phyloP scores from a whole-genome alignment of 2,329 filamentous ascomycete genomes.

The Colletotrichum theobromicola region DNA sequence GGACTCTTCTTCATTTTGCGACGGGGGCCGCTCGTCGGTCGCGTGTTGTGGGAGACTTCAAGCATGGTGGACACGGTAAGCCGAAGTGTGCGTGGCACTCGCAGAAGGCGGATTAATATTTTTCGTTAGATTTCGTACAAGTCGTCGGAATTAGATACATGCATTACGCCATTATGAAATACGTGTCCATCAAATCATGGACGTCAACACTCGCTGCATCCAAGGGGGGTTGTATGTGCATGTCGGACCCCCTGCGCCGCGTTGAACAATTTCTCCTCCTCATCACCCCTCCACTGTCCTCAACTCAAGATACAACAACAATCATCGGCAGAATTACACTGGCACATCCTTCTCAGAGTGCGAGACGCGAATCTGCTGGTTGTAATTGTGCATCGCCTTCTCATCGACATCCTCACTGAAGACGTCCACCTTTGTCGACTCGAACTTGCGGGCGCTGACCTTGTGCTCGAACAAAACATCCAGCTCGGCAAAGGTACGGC shows the following conservation, averaged over 20 bases:
- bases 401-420: slow-evolving; percentile 54
- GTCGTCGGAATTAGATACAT: slow-evolving; percentile 16
- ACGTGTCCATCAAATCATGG: neutral
- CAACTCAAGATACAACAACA: neutral
- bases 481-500: slow-evolving; percentile 84
- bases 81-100: neutral
- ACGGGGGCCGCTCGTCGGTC: neutral
- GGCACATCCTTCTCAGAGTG: slow-evolving; percentile 28
- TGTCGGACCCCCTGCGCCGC: neutral
- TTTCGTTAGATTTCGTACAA: slow-evolving; percentile 8
- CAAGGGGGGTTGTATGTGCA: neutral
- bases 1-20: neutral
- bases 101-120: neutral
- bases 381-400: slow-evolving; percentile 53
- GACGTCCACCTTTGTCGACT: slow-evolving; percentile 60
- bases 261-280: neutral
- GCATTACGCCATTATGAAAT: slow-evolving; percentile 11
- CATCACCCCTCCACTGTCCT: neutral
- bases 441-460: slow-evolving; percentile 76
- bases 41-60: neutral
- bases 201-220: neutral
- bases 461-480: slow-evolving; percentile 82
- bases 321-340: neutral
- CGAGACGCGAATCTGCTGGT: slow-evolving; percentile 40
- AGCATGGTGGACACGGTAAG: neutral